phyloP scores from a whole-genome alignment of 2,329 filamentous ascomycete species.

The Epichloe uncinata region DNA sequence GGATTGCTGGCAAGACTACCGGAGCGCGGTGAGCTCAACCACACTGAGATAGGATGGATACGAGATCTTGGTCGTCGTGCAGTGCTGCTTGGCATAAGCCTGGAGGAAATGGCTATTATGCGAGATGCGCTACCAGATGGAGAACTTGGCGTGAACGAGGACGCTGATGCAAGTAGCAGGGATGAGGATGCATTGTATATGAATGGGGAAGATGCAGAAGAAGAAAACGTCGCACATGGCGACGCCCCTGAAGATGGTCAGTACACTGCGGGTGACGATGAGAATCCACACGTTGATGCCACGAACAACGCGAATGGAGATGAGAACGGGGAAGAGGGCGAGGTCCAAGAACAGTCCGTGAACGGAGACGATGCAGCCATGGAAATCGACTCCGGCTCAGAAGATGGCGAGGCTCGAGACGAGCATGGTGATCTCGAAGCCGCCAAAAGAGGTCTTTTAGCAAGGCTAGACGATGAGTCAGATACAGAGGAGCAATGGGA shows the following conservation, averaged over 20 bases:
- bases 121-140: slow-evolving; percentile 28
- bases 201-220: slow-evolving; percentile 12
- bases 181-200: slow-evolving; percentile 23
- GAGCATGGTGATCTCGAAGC: slow-evolving; percentile 26
- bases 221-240: not conserved
- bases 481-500: slow-evolving; percentile 16
- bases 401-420: slow-evolving; percentile 20
- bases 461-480: slow-evolving; percentile 23
- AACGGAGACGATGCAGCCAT: slow-evolving; percentile 26
- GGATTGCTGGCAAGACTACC: slow-evolving; percentile 63
- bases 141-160: slow-evolving; percentile 29
- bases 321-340: slow-evolving; percentile 7
- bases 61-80: slow-evolving; percentile 71
- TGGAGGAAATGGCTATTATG: slow-evolving; percentile 38
- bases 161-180: slow-evolving; percentile 31
- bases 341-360: not conserved
- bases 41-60: slow-evolving; percentile 61
- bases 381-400: slow-evolving; percentile 25
- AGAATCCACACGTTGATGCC: not conserved
- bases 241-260: not conserved
- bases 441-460: slow-evolving; percentile 35
- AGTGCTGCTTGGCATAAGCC: slow-evolving; percentile 42
- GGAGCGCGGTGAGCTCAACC: slow-evolving; percentile 60
- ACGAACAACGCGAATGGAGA: not conserved
- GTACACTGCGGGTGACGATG: slow-evolving; percentile 8